Conservation (phyloP, 805 yeast species). For the Wickerhamomyces subpelliculosus region DNA sequence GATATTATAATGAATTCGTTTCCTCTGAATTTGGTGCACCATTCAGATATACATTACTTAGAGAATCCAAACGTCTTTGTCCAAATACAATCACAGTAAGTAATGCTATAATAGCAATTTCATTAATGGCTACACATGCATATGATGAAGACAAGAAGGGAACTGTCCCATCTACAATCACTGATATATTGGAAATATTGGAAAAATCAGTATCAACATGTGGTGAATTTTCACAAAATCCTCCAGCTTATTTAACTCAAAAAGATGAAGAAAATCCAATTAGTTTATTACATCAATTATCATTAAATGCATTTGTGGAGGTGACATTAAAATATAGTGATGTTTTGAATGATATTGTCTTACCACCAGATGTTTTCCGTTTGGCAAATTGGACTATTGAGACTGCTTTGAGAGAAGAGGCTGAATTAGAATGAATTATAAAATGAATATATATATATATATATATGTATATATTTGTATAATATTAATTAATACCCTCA, state of each 20-base stretch:
- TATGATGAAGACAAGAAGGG: slow-evolving; percentile 57
- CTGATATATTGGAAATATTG: slow-evolving; percentile 51
- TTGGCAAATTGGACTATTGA: slow-evolving; percentile 72
- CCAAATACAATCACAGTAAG: slow-evolving; percentile 62
- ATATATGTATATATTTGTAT: too few species aligned
- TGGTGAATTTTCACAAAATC: slow-evolving; percentile 37
- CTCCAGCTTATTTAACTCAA: slow-evolving; percentile 18
- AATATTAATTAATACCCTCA: too few species aligned
- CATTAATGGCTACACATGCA: slow-evolving; percentile 53
- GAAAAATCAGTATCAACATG: slow-evolving; percentile 54
- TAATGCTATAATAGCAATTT: slow-evolving; percentile 54
- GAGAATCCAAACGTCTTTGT: slow-evolving; percentile 54
- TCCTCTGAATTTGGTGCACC: slow-evolving; percentile 23
- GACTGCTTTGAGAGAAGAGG: slow-evolving; percentile 43
- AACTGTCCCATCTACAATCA: slow-evolving; percentile 44
- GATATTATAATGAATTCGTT: slow-evolving; percentile 14
- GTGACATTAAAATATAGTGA: slow-evolving; percentile 58
- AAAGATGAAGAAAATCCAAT: slow-evolving; percentile 34
- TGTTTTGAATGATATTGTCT: slow-evolving; percentile 54
- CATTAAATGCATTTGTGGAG: slow-evolving; percentile 57
- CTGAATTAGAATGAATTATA: neutral
- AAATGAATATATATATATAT: too few species aligned
- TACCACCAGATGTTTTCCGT: slow-evolving; percentile 56
- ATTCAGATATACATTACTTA: slow-evolving; percentile 19
- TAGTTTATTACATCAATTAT: slow-evolving; percentile 52